These are phyloP conservation scores for Salix brachista DNA, from an alignment of 345 rosid genomes.

Conservation along the genomic window DNA sequence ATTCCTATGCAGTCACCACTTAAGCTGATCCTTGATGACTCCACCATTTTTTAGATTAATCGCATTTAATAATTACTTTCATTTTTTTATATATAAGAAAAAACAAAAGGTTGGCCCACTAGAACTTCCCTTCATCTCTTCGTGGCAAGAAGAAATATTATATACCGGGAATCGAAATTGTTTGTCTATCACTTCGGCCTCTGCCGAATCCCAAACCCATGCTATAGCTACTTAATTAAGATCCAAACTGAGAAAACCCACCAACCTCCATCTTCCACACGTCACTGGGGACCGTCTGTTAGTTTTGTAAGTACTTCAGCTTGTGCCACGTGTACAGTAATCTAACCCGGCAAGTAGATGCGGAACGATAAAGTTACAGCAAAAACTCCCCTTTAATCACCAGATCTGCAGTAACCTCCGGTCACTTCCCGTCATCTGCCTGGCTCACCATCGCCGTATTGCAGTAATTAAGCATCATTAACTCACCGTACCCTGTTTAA, in stretches of 20 bases:
- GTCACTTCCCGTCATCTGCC: background rate
- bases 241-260: no score
- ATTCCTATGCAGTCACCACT: no score
- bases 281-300: constrained; percentile 68
- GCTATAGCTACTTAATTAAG: no score
- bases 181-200: no score
- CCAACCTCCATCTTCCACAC: constrained; percentile 7
- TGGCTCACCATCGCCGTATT: constrained; percentile 25
- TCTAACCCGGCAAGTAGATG: constrained; percentile 59
- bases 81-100: no score
- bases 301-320: constrained; percentile 30
- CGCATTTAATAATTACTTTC: no score
- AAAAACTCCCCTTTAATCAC: constrained; percentile 45
- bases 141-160: background rate
- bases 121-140: background rate
- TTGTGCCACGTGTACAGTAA: constrained; percentile 44
- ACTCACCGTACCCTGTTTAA: constrained; percentile 50
- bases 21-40: no score
- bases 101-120: background rate
- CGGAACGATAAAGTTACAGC: constrained; percentile 8
- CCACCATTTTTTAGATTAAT: no score
- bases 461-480: constrained; percentile 46
- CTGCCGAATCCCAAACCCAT: no score
- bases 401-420: constrained; percentile 38
- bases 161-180: no score